Evolutionary conservation across 1,284 basidiomycete genomes (phyloP).

Genomic region (Kalmanozyma brasiliensis): DNA sequence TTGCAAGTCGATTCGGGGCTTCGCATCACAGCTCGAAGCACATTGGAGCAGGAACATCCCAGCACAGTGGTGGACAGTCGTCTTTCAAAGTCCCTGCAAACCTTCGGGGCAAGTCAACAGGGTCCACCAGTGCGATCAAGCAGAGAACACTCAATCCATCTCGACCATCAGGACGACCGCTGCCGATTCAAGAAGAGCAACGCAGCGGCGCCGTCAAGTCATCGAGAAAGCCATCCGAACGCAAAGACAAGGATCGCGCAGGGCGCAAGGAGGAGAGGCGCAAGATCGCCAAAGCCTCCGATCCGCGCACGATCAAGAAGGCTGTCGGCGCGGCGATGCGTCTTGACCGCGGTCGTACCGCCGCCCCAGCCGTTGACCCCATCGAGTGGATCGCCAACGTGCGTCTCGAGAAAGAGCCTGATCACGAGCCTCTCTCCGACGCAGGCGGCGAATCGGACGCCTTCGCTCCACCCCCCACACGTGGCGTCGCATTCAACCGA

Average conservation of each 20-base stretch:
- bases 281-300: constrained; percentile 11
- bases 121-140: constrained; percentile 6
- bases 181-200: constrained; percentile 37
- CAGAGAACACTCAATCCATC: constrained; percentile 11
- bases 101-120: constrained; percentile 12
- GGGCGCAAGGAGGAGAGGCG: constrained; percentile 19
- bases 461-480: too few species aligned
- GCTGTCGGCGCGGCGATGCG: constrained; percentile 44
- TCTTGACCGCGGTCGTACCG: constrained; percentile 33
- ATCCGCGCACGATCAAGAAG: constrained; percentile 11
- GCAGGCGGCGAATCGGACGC: too few species aligned
- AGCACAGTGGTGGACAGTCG: constrained; percentile 38
- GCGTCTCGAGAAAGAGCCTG: constrained; percentile 43
- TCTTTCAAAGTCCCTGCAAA: constrained; percentile 41
- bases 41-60: constrained; percentile 26
- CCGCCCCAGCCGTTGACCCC: constrained; percentile 44
- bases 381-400: constrained; percentile 58
- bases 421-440: constrained; percentile 16
- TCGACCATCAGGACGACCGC: constrained; percentile 18
- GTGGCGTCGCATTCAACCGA: constrained; percentile 20
- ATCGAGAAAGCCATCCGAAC: constrained; percentile 13
- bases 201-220: constrained; percentile 10
- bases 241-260: constrained; percentile 18
- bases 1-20: constrained; percentile 11
- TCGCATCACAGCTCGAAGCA: constrained; percentile 32